Evolutionary conservation across 345 rosid genomes (phyloP).

Genomic region (Salix koriyanagi): DNA sequence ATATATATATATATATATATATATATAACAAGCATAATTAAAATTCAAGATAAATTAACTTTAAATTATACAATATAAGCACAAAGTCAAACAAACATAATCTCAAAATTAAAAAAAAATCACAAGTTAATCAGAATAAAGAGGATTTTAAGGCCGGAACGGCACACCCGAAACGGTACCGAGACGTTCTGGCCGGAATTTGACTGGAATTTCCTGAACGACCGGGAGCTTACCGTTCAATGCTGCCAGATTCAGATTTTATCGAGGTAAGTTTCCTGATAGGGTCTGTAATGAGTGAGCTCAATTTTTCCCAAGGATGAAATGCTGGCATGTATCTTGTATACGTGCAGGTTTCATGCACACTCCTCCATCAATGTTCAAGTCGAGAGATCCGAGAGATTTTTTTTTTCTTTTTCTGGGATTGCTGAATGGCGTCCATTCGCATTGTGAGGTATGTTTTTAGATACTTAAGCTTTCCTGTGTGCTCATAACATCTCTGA

Average conservation of each 20-base stretch:
- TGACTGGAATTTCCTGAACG: no score
- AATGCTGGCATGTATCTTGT: neutral
- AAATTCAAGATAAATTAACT: no score
- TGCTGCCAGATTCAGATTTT: slow-evolving; percentile 59
- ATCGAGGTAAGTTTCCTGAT: slow-evolving; percentile 55
- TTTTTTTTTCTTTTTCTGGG: no score
- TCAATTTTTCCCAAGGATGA: slow-evolving; percentile 2
- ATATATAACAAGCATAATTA: no score
- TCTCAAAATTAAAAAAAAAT: no score
- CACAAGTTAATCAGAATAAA: no score
- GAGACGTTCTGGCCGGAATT: no score
- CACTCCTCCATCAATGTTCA: slow-evolving; percentile 73
- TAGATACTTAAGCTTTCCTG: neutral
- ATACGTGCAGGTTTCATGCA: slow-evolving; percentile 70
- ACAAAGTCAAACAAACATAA: no score
- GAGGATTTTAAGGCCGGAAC: no score
- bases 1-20: no score
- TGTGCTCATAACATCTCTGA: neutral
- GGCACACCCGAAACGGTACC: no score
- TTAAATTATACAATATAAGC: no score
- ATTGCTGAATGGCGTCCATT: neutral
- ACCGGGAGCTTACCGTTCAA: slow-evolving; percentile 61
- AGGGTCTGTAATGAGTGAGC: neutral
- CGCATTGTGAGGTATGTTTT: slow-evolving; percentile 67
- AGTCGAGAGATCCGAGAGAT: slow-evolving; percentile 59